These are phyloP conservation scores for Fusarium avenaceum DNA, from an alignment of 2,329 filamentous ascomycete species.

Conservation along the genomic window DNA sequence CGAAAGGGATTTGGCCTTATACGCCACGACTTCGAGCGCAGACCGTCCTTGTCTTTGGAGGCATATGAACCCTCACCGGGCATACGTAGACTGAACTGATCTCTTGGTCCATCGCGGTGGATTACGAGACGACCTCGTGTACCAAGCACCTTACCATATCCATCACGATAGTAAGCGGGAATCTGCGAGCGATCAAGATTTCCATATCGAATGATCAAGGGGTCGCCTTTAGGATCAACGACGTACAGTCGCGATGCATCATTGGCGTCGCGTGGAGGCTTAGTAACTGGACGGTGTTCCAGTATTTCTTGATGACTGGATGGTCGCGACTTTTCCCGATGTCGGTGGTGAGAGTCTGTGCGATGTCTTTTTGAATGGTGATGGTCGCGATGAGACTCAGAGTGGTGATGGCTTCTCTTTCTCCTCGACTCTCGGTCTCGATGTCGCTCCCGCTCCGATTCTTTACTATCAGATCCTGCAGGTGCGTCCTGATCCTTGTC, in stretches of 20 bases:
- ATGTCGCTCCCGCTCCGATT: conserved; percentile 42
- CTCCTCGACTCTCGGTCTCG: conserved; percentile 37
- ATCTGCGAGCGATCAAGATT: conserved; percentile 78
- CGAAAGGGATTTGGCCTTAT: conserved; percentile 58
- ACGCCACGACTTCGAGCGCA: conserved; percentile 60
- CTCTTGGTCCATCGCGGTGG: conserved; percentile 72
- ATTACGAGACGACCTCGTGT: conserved; percentile 71
- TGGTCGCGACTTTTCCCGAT: conserved; percentile 19
- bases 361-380: conserved; percentile 38
- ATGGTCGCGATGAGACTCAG: conserved; percentile 34
- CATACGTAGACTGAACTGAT: conserved; percentile 66
- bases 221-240: conserved; percentile 82
- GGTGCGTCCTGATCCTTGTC: conserved; percentile 53
- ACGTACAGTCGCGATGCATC: conserved; percentile 60
- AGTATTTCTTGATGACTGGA: conserved; percentile 18
- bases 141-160: conserved; percentile 79
- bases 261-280: conserved; percentile 15
- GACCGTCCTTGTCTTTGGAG: conserved; percentile 60
- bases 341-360: conserved; percentile 29
- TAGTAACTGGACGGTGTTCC: conserved; percentile 18
- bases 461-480: conserved; percentile 27
- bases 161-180: conserved; percentile 77
- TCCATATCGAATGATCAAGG: conserved; percentile 80
- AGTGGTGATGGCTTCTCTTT: conserved; percentile 40
- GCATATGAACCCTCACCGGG: conserved; percentile 56